Base-by-base conservation (phyloP, 768 basidiomycete species). In the Auriscalpium vulgare region DNA sequence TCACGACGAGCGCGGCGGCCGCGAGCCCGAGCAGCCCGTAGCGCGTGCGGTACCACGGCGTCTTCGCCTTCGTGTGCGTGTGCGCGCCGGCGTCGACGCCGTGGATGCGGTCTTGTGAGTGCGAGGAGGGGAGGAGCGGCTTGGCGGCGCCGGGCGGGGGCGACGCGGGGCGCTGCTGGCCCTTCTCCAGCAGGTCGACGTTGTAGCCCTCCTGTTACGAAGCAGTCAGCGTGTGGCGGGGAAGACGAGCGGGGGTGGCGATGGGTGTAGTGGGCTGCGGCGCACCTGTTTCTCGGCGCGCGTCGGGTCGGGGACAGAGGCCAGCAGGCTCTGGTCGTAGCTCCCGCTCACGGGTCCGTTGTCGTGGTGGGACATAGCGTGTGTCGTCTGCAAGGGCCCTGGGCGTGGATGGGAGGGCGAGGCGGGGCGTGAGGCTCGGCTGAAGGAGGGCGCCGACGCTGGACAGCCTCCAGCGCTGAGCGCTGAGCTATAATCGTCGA, bases 171-270 rank as follows among this genome's bases (percentile, higher is more conserved):
- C 55, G 62, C 61, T 36, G 51, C 55, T 57, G 62, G 63, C 63
- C 51, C 54, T 51, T 53, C 58, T 66, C 65, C 9, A 72, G 58
- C 14, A 82, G 63, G 61, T 78, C 75, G 55, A 79, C 72, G 53
- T 76, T 76, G 67, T 83, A 83, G 1, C 82, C 80, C 69, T 76
- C 75, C 81, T 83, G 59, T 45, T 56, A 21, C 19, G n/a, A 19
- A 45, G 4, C 23, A 35, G 37, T 54, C 40, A 56, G 47, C 36
- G n/a, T n/a, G n/a, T n/a, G n/a, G 23, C 4, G 5, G 7, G 50
- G 4, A 35, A 17, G 19, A 10, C 4, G n/a, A n/a, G n/a, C n/a
- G n/a, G 1, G 36, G 11, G 40, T 47, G 43, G n/a, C 14, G 10
- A 29, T 37, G 4, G 38, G 21, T 44, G 13, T 29, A 29, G 29